Percentiles rank a stretch among this genome's conserved stretches.
Evolutionary conservation across 1,139 yeast genomes (phyloP).

Genomic region (Geotrichum histeridarum): DNA sequence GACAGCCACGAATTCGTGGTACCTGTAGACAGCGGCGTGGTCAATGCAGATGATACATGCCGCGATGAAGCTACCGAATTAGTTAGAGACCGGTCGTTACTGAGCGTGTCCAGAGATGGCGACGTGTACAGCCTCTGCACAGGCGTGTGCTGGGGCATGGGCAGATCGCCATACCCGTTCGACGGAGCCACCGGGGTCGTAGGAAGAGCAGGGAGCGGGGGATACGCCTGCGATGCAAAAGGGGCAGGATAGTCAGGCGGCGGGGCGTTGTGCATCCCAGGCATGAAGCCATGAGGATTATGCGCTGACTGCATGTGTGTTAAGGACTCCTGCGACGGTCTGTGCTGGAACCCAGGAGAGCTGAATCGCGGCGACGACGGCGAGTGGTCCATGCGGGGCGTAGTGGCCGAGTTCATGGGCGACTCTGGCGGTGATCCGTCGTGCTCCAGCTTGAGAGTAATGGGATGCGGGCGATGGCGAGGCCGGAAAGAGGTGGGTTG

Average conservation of each 20-base stretch:
- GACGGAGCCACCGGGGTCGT: conserved; percentile 22
- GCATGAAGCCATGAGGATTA: neutral
- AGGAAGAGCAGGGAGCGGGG: conserved; percentile 22
- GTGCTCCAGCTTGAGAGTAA: conserved; percentile 34
- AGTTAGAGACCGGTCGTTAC: conserved; percentile 14
- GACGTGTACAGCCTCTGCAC: conserved; percentile 8
- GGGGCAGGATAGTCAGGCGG: neutral
- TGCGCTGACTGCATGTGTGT: neutral
- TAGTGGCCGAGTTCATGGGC: conserved; percentile 14
- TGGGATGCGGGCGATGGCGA: conserved; percentile 40
- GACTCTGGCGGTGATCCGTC: conserved; percentile 5
- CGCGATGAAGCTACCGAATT: conserved; percentile 26
- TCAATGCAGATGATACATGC: conserved; percentile 17
- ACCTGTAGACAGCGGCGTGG: conserved; percentile 28
- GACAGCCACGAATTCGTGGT: conserved; percentile 33
- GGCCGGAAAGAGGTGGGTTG: conserved; percentile 12
- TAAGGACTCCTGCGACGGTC: conserved; percentile 3
- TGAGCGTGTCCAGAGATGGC: conserved; percentile 14
- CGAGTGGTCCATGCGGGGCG: conserved; percentile 7
- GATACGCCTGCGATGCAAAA: conserved; percentile 20
- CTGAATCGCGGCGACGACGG: conserved; percentile 2
- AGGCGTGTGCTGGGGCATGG: conserved; percentile 6
- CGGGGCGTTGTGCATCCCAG: neutral
- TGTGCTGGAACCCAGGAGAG: conserved; percentile 12
- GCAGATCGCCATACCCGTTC: conserved; percentile 8